Conservation (phyloP, 2,329 filamentous ascomycete species). For the Trichophyton benhamiae region DNA sequence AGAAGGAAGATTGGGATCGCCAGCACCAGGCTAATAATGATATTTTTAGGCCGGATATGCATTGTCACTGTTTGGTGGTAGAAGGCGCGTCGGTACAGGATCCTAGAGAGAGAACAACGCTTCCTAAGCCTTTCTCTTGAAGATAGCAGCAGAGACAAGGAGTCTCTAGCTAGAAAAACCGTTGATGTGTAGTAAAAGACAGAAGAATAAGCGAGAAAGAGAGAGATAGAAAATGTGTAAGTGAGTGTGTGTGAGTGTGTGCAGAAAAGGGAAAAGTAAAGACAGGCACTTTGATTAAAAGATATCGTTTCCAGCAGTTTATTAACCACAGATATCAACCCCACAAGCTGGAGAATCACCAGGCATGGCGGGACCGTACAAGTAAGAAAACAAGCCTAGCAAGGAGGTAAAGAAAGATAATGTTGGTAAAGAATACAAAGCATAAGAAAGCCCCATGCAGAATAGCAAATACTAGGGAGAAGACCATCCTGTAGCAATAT, state of each 20-base stretch:
- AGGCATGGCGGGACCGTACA: neutral
- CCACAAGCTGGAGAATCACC: neutral
- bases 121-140: neutral
- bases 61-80: neutral
- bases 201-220: too few species aligned
- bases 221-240: too few species aligned
- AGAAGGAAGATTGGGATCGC: conserved; percentile 30
- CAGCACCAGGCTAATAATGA: conserved; percentile 28
- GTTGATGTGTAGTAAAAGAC: neutral
- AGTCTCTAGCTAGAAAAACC: neutral
- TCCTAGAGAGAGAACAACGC: neutral
- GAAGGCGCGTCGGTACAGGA: neutral
- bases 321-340: neutral
- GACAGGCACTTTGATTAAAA: neutral
- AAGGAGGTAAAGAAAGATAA: neutral
- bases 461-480: neutral
- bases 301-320: neutral
- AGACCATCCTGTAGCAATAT: neutral
- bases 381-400: neutral
- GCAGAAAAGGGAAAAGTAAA: neutral
- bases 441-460: neutral
- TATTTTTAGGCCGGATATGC: conserved; percentile 22
- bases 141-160: neutral
- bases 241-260: too few species aligned
- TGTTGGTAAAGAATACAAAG: neutral